Evolutionary conservation across 1,139 yeast genomes (phyloP).

Genomic region (Scheffersomyces quercinus): DNA sequence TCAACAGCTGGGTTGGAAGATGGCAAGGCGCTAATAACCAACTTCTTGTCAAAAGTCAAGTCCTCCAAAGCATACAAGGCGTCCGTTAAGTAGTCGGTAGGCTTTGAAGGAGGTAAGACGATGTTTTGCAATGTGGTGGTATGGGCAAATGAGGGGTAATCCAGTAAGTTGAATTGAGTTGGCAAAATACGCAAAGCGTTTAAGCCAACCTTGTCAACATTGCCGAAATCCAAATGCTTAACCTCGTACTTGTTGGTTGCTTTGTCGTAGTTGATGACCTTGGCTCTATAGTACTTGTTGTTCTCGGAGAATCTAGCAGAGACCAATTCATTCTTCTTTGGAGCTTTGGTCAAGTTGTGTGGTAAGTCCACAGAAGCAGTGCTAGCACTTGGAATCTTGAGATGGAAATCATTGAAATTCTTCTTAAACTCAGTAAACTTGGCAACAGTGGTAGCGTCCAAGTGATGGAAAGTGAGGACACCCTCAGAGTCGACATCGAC

Average conservation of each 20-base stretch:
- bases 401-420: conserved; percentile 46
- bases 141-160: conserved; percentile 58
- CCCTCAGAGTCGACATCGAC: conserved; percentile 54
- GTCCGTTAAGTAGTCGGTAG: conserved; percentile 59
- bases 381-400: conserved; percentile 41
- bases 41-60: conserved; percentile 51
- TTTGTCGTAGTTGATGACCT: conserved; percentile 52
- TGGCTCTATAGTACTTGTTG: conserved; percentile 63
- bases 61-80: conserved; percentile 61
- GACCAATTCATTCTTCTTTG: conserved; percentile 61
- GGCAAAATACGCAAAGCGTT: conserved; percentile 58
- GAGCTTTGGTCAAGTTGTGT: conserved; percentile 42
- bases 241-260: conserved; percentile 49
- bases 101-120: conserved; percentile 59
- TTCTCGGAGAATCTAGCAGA: conserved; percentile 57
- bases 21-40: conserved; percentile 58
- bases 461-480: conserved; percentile 53
- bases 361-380: conserved; percentile 46
- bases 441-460: conserved; percentile 36
- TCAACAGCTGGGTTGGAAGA: conserved; percentile 41
- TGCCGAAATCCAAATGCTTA: conserved; percentile 68
- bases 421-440: conserved; percentile 46
- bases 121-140: conserved; percentile 57
- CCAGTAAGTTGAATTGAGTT: conserved; percentile 41
- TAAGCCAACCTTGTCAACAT: conserved; percentile 49